These are phyloP conservation scores for Aeschynomene evenia DNA, from an alignment of 306 rosid species.

Conservation along the genomic window DNA sequence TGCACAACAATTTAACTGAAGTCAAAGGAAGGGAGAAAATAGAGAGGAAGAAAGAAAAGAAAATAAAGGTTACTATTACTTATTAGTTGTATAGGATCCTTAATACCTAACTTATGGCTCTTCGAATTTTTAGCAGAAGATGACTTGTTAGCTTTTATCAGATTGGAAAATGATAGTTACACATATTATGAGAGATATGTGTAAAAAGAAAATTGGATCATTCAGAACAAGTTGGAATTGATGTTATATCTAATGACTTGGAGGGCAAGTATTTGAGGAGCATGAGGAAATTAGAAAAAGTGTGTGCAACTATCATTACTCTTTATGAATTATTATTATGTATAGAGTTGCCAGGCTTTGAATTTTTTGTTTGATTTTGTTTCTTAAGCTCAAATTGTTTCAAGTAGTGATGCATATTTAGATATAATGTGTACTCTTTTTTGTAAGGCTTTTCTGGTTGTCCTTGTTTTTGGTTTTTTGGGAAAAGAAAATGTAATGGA, in stretches of 20 bases:
- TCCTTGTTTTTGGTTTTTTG: constrained; percentile 19
- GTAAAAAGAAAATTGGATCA: constrained; percentile 28
- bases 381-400: constrained; percentile 48
- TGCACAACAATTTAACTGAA: constrained; percentile 50
- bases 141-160: constrained; percentile 55
- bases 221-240: constrained; percentile 37
- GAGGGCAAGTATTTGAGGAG: constrained; percentile 36
- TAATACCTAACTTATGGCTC: constrained; percentile 77
- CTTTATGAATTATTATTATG: constrained; percentile 23
- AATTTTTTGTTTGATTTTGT: too few species aligned
- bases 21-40: constrained; percentile 13
- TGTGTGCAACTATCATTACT: constrained; percentile 36
- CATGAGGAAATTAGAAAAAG: constrained; percentile 22
- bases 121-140: constrained; percentile 85
- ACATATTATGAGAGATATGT: constrained; percentile 31
- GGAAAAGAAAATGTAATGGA: constrained; percentile 24
- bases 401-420: constrained; percentile 44
- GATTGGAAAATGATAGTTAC: constrained; percentile 37
- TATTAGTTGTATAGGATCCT: constrained; percentile 73
- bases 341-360: constrained; percentile 42
- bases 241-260: constrained; percentile 18
- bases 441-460: constrained; percentile 38
- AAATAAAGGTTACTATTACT: constrained; percentile 24
- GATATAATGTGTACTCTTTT: constrained; percentile 41
- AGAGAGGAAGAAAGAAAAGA: constrained; percentile 9